phyloP scores from a whole-genome alignment of 345 rosid species.

The Angophora floribunda region DNA sequence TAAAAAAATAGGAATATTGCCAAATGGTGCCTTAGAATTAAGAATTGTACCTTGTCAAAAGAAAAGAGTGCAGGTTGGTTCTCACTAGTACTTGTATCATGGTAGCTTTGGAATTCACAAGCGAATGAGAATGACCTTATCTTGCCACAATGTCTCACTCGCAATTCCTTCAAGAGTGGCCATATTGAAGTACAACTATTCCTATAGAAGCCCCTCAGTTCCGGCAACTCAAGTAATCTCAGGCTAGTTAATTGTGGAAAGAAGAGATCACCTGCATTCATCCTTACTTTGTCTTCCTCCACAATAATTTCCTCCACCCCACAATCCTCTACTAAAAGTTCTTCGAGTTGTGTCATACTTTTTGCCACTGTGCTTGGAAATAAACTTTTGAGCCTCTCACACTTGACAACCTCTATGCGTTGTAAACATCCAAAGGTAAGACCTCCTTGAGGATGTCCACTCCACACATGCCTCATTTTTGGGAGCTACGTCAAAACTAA shows the following conservation, averaged over 20 bases:
- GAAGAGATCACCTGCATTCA: neutral
- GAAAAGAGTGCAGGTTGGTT: neutral
- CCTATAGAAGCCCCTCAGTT: no score
- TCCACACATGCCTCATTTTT: neutral
- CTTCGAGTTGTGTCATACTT: neutral
- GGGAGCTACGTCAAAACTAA: accelerated
- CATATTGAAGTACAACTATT: neutral
- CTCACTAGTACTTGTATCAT: neutral
- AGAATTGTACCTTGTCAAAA: neutral
- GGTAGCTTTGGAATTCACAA: neutral
- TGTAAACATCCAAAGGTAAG: neutral
- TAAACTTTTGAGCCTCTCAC: neutral
- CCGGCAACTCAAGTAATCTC: neutral
- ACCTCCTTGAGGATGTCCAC: neutral
- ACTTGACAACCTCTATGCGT: neutral
- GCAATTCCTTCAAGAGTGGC: neutral
- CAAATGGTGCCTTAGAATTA: no score
- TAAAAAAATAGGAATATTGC: no score
- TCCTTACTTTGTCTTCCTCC: neutral
- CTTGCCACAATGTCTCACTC: neutral
- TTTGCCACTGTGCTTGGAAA: neutral
- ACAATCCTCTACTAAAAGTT: neutral
- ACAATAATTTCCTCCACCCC: neutral
- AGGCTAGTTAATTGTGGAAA: neutral
- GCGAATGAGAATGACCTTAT: neutral